Evolutionary conservation across 179 eudicot genomes (phyloP).

Genomic region (Patellifolia procumbens): DNA sequence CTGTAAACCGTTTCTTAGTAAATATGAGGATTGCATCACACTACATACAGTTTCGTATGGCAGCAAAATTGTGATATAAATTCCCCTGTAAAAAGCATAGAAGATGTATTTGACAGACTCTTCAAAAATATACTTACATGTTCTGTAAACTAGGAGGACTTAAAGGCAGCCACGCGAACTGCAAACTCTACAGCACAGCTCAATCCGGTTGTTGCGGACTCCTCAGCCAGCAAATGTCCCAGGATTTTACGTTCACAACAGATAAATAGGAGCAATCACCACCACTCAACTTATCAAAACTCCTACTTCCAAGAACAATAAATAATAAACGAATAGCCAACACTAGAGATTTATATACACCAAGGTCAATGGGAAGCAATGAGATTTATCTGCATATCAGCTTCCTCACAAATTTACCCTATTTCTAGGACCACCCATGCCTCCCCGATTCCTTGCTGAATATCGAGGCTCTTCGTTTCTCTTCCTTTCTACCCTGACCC

Average conservation of each 20-base stretch:
- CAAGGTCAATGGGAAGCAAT: background rate
- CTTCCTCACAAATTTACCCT: slow-evolving; percentile 30
- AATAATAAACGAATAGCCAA: background rate
- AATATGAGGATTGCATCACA: too few species aligned
- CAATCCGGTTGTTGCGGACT: background rate
- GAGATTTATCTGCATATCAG: slow-evolving; percentile 5
- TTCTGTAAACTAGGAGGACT: background rate
- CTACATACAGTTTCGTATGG: background rate
- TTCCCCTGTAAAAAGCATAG: background rate
- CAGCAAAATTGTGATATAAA: background rate
- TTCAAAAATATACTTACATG: background rate
- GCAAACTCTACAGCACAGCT: background rate
- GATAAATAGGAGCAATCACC: slow-evolving; percentile 2
- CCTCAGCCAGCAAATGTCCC: slow-evolving; percentile 10
- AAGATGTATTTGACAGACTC: background rate
- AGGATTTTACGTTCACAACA: background rate
- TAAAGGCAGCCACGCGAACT: background rate
- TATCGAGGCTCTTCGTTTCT: slow-evolving; percentile 44
- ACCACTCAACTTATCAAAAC: too few species aligned
- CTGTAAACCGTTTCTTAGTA: too few species aligned
- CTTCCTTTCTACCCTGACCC: slow-evolving; percentile 35
- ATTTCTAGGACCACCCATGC: slow-evolving; percentile 42
- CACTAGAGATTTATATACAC: background rate
- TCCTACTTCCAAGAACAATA: background rate
- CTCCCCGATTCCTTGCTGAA: slow-evolving; percentile 40